These are phyloP conservation scores for Hanseniaspora lindneri DNA, from an alignment of 805 yeast genomes.

Conservation along the genomic window DNA sequence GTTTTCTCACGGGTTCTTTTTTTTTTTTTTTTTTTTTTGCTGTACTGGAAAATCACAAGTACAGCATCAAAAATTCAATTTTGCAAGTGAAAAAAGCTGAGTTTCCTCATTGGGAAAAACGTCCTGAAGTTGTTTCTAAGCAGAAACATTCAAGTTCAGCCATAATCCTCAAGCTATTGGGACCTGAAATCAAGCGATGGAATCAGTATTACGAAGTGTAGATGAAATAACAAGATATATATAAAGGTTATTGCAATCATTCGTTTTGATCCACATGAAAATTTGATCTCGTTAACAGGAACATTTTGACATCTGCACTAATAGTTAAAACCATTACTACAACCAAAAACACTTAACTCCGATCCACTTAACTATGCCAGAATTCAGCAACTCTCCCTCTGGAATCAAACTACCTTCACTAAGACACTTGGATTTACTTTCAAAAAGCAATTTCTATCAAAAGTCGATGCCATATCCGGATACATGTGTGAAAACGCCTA, in stretches of 20 bases:
- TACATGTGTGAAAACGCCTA: constrained; percentile 26
- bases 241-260: too few relatives aligned
- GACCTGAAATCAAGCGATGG: not conserved
- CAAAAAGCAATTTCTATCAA: constrained; percentile 26
- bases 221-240: not conserved
- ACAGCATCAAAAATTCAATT: too few relatives aligned
- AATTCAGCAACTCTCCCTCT: not conserved
- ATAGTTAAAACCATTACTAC: too few relatives aligned
- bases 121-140: not conserved
- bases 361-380: too few relatives aligned
- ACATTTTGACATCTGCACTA: too few relatives aligned
- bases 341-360: too few relatives aligned
- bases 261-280: too few relatives aligned
- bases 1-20: too few relatives aligned
- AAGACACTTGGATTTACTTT: constrained; percentile 26
- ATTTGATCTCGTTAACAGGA: too few relatives aligned
- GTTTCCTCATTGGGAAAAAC: not conserved
- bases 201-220: not conserved
- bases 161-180: too few relatives aligned
- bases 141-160: not conserved
- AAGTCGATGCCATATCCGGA: constrained; percentile 28
- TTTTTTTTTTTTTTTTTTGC: not conserved
- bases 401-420: constrained; percentile 24
- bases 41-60: not conserved
- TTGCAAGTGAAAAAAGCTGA: not conserved